Percentiles rank a stretch among this genome's conserved stretches.
phyloP scores from a whole-genome alignment of 371 early-diverging fungal species.

The Mucor irregularis region DNA sequence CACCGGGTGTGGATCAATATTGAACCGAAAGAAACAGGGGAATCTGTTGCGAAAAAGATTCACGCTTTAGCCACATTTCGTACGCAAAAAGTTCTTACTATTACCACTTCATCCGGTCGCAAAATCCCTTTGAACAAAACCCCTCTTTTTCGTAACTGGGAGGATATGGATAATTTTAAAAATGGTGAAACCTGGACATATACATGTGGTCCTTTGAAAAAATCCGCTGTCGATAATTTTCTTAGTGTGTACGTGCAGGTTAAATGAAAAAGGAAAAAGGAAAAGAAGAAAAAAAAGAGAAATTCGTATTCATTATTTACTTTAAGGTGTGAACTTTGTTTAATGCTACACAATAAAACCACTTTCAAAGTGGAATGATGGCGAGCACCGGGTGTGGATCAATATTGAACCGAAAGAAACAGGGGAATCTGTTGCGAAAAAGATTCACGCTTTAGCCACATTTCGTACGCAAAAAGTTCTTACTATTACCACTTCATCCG shows the following conservation, averaged over 20 bases:
- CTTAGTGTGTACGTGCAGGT: neutral
- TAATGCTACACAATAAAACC: too few relatives aligned
- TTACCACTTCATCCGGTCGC: constrained; percentile 36
- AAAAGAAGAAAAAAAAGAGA: too few relatives aligned
- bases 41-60: constrained; percentile 36
- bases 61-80: constrained; percentile 35
- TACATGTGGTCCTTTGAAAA: constrained; percentile 10
- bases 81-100: constrained; percentile 32
- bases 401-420: constrained; percentile 40
- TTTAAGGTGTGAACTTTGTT: too few relatives aligned
- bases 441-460: constrained; percentile 35
- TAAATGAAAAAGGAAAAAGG: neutral
- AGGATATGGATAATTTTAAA: constrained; percentile 22
- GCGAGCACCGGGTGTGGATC: constrained; percentile 43
- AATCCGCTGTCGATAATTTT: neutral
- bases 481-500: constrained; percentile 33
- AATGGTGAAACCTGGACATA: constrained; percentile 41
- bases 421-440: constrained; percentile 32
- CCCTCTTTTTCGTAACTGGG: constrained; percentile 26
- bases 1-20: constrained; percentile 43
- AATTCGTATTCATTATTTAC: too few relatives aligned
- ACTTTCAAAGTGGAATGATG: constrained; percentile 34
- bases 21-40: constrained; percentile 39
- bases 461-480: constrained; percentile 37
- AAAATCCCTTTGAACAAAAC: constrained; percentile 29